Evolutionary conservation across 306 rosid species (phyloP), one percentile per base, ranked within the genome.

Genomic region (Quercus parvula): DNA sequence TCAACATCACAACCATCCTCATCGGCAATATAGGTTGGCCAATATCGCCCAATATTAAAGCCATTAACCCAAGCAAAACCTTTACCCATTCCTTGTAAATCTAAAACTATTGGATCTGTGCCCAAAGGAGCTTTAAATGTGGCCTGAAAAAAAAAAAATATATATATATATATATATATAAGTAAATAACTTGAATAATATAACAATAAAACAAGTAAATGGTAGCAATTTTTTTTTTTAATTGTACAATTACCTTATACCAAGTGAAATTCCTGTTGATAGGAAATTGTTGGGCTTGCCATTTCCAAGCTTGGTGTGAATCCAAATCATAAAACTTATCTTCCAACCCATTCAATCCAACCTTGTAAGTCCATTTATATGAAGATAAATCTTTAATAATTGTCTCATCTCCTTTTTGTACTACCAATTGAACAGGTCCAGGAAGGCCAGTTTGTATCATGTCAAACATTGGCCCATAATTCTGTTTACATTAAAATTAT

Each of bases 51-150:
- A 3, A 86, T 11, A 6, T 41, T 49, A 4, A 86, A 33, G 18
- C 92, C 94, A 69, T 86, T 90, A n/a, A 88, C 86, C 94, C 92
- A 88, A 33, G 90, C 92, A 22, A 72, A 20, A 1, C 92, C 90
- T 70, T 83, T 85, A 0, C 89, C 90, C 44, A 90, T 38, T 0
- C 91, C 90, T 78, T 80, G 85, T 5, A 88, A 51, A 27, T 90
- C 89, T 17, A 86, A 78, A 2, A 59, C 80, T 8, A 90, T 80
- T 7, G 88, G 84, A 19, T 88, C 90, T 3, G 19, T 59, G 3
- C 92, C 89, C 10, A 85, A 30, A 19, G 94, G 94, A 64, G 92
- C 84, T 73, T 89, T 82, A 82, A 91, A 91, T 15, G 88, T 81
- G 1, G 90, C 81, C 88, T 89, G 25, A 35, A 17, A 55, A 54